Base-by-base conservation (phyloP, 805 yeast species). In the Nakazawaea pomicola region DNA sequence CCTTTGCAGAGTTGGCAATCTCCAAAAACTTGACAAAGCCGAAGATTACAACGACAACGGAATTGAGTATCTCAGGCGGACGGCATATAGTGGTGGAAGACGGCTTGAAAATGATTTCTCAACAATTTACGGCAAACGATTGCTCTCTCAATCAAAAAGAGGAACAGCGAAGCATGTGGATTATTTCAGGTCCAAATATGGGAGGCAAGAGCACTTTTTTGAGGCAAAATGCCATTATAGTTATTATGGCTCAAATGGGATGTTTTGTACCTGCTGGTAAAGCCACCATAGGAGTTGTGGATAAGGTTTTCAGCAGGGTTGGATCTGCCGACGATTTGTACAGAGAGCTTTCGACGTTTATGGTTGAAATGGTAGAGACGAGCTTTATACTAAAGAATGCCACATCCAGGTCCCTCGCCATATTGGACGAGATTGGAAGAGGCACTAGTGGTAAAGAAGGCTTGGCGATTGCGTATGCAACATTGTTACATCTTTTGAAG, bases 281-380 rank as follows among this genome's bases (percentile, higher is more conserved):
- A 6, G 91, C 90, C 0, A 67, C 59, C 10, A 64, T 84, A 44
- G 90, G 93, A 0, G 57, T 86, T 1, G 87, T 88, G 14, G 95
- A 88, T 58, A 74, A 80, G 40, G 76, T 88, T 0, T 85, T 82
- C 53, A 80, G 93, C 17, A 67, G 96, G 20, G 79, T 87, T 54
- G 89, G 89, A 2, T 89, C 96, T 0, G 81, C 87, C 0, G 96
- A 89, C 61, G 87, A 87, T 52, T 71, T 89, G 20, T 75, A 76
- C 45, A 72, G 78, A 36, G 89, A 89, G 31, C 76, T 83, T 52
- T 83, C 93, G n/a, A 88, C 96, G 0, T 89, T 89, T 53, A 86
- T 88, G 95, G 86, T 83, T 12, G 96, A 89, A 52, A 87, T 89
- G 95, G 69, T 80, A 29, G 96, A 89, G 56, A 83, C 95, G 2